Evolutionary conservation across 1,284 basidiomycete genomes (phyloP), one percentile per base, ranked within the genome.

Genomic region (Inonotus obliquus): DNA sequence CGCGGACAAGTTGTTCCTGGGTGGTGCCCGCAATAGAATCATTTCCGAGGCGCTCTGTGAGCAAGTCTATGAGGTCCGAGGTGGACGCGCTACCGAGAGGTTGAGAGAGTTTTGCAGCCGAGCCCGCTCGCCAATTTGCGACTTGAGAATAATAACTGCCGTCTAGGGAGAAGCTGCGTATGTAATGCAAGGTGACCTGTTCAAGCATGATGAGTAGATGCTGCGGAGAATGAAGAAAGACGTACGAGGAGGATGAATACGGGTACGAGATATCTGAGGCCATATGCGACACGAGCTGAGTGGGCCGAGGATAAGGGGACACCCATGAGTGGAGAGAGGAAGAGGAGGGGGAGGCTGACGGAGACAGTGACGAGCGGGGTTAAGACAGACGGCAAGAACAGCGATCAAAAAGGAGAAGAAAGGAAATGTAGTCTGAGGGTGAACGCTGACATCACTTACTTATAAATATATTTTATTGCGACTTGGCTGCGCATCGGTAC

Each of bases 121-220:
- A 45, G 27, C n/a, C 9, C 6, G 11, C 17, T 19, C 55, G 63
- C 60, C 55, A 64, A 13, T 27, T 37, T 13, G 37, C 25, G 1
- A 61, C 38, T 32, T 59, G 19, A 2, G 45, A 47, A 6, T 54
- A 32, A 48, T 49, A 60, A 38, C 45, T 47, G 23, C 59, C 62
- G 54, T 47, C 54, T 47, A 60, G 47, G 35, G 62, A 63, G 54
- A 63, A 57, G 38, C 27, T 56, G 9, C 62, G 54, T 25, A 63
- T 63, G 48, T 63, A 63, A 29, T 63, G 62, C 39, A 63, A 38
- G 21, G 59, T 63, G 38, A 63, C 29, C 62, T 63, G 52, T 14
- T 47, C 3, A 14, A 37, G 39, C 14, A 45, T 2, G 19, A 9
- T 41, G 37, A 13, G 45, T 17, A 19, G 7, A 11, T 41, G 25